Base-by-base conservation (phyloP, 2,329 filamentous ascomycete species). In the Harringtonia lauricola region DNA sequence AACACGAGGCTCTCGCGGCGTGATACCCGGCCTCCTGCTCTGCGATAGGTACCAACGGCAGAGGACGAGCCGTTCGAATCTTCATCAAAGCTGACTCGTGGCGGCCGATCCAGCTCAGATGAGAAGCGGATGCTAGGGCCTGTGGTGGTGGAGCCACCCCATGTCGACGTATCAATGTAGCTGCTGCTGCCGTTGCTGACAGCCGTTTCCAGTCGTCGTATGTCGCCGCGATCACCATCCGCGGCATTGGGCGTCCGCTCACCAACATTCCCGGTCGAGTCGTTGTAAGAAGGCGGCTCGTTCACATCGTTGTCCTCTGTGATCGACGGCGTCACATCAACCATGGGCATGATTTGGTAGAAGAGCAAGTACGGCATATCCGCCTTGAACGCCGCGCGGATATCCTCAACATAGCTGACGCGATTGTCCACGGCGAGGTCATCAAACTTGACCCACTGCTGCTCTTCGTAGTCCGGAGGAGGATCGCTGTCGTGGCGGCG, bases 321-420 rank as follows among this genome's bases (percentile, higher is more conserved):
- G 6, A 71, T 71, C 13, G 66, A 63, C 1, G 64, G 57, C 1
- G 69, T 66, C 8, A 83, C 74, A 44, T 89, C 76, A 26, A 86
- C 77, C 55, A 94, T 87, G 0, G 90, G 89, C 26, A 94, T 76
- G 34, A 96, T 86, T 60, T 95, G 90, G 57, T 95, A 98, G 61
- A 96, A 96, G 0, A 98, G 69, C 8, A 96, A 73, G 59, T 96
- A 96, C 0, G 92, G 90, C 59, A 87, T 94, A 59, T 95, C 89
- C n/a, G 83, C 74, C 52, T 78, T 82, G 40, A 96, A 65, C 0
- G 86, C 82, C 52, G 82, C 65, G 48, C 85, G 81, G 53, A 81
- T 76, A 49, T 95, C 83, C 54, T 94, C 78, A 39, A 95, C 80
- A 43, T 83, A 72, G 0, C 71, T 72, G 3, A 96, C 83, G 22